phyloP scores from a whole-genome alignment of 2,329 filamentous ascomycete species.

The Phoma sp. region DNA sequence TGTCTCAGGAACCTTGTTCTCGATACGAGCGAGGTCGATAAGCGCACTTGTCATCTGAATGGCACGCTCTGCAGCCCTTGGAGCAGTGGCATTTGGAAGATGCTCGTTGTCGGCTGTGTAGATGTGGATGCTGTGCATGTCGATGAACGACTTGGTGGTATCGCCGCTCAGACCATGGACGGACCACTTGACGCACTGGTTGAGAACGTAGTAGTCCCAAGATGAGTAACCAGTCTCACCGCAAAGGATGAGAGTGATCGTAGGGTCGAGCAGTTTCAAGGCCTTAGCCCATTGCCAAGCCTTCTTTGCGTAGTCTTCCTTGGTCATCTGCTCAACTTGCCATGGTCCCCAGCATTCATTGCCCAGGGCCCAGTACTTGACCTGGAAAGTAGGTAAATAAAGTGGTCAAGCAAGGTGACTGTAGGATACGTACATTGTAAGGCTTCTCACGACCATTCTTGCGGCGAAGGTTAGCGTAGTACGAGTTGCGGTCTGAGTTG shows the following conservation, averaged over 20 bases:
- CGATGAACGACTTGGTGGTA: conserved; percentile 62
- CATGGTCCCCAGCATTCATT: conserved; percentile 74
- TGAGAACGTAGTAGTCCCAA: conserved; percentile 78
- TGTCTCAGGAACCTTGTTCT: conserved; percentile 65
- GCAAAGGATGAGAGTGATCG: conserved; percentile 73
- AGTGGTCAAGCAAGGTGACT: background rate
- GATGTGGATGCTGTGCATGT: conserved; percentile 83
- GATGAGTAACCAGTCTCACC: conserved; percentile 71
- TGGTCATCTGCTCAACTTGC: conserved; percentile 72
- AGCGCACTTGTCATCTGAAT: conserved; percentile 72
- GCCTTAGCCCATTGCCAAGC: conserved; percentile 76
- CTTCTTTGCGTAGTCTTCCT: conserved; percentile 72
- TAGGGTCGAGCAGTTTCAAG: conserved; percentile 73
- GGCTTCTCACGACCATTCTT: conserved; percentile 77
- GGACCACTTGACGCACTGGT: conserved; percentile 67
- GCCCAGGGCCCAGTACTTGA: conserved; percentile 86
- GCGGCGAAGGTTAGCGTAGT: conserved; percentile 81
- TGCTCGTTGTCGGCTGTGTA: conserved; percentile 68
- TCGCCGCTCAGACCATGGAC: conserved; percentile 57
- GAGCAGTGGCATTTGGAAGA: conserved; percentile 57
- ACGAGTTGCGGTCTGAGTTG: conserved; percentile 76
- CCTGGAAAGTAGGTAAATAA: conserved; percentile 26
- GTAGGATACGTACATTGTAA: conserved; percentile 62
- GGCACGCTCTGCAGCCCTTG: conserved; percentile 72
- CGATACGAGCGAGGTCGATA: conserved; percentile 76